Conservation (phyloP, 345 rosid genomes). For the Sonneratia alba region DNA sequence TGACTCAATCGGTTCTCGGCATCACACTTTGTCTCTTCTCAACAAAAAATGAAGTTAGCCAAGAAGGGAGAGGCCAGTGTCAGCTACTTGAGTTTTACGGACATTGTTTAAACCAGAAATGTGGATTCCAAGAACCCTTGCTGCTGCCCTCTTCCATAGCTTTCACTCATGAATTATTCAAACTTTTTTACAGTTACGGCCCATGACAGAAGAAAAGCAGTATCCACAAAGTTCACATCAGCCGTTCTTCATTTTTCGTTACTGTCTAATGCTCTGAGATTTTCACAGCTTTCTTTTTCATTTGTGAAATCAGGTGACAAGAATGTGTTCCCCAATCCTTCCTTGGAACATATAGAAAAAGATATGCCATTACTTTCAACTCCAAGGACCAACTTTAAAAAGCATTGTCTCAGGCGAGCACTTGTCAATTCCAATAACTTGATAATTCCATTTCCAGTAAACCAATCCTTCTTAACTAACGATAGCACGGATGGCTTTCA, state of each 20-base stretch:
- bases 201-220: no score
- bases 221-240: no score
- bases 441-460: background rate
- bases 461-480: background rate
- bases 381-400: constrained; percentile 54
- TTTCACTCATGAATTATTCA: no score
- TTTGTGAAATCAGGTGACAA: background rate
- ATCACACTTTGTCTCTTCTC: background rate
- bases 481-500: background rate
- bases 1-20: background rate
- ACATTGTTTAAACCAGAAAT: background rate
- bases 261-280: no score
- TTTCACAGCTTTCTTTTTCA: background rate
- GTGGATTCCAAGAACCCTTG: background rate
- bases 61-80: background rate
- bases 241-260: no score
- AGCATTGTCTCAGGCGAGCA: constrained; percentile 32
- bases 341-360: background rate
- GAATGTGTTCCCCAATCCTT: background rate
- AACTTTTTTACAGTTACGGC: no score
- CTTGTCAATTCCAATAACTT: background rate
- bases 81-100: background rate
- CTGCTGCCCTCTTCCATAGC: background rate
- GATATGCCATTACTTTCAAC: constrained; percentile 9
- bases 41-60: background rate